phyloP scores from a whole-genome alignment of 225 moss, liverwort and hornwort genomes.

The Pseudoscleropodium purum region DNA sequence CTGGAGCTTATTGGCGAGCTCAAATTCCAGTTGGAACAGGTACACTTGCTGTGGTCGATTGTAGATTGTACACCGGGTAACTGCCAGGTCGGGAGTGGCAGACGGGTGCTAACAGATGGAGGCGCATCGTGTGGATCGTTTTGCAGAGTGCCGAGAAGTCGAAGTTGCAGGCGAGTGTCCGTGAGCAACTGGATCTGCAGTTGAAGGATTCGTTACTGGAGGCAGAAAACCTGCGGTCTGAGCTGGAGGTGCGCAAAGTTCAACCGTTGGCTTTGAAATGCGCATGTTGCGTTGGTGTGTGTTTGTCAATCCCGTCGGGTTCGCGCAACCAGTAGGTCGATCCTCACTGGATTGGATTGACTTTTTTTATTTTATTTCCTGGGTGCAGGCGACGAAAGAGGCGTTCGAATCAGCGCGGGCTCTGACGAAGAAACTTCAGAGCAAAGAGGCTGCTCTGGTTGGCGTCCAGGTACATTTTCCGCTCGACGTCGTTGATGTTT shows the following conservation, averaged over 20 bases:
- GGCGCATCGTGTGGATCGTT: not conserved
- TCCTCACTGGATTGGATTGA: not conserved
- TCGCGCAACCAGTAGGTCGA: not conserved
- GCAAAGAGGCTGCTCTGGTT: conserved; percentile 52
- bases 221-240: conserved; percentile 30
- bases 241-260: conserved; percentile 49
- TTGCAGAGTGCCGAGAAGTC: conserved; percentile 43
- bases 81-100: not conserved
- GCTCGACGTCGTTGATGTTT: not conserved
- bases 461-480: conserved; percentile 33
- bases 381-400: conserved; percentile 37
- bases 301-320: not conserved
- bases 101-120: not conserved
- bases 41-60: not conserved
- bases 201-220: conserved; percentile 43
- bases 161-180: conserved; percentile 16
- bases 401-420: conserved; percentile 36
- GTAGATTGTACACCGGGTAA: not conserved
- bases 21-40: conserved; percentile 35
- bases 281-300: not conserved
- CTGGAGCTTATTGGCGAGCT: conserved; percentile 30
- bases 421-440: conserved; percentile 36
- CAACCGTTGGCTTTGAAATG: not conserved
- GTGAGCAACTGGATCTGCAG: conserved; percentile 40
- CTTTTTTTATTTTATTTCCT: not conserved